Percentiles rank a stretch among this genome's conserved stretches.
These are phyloP conservation scores for Sedum album DNA, from an alignment of 164 flowering plant genomes.

Conservation along the genomic window DNA sequence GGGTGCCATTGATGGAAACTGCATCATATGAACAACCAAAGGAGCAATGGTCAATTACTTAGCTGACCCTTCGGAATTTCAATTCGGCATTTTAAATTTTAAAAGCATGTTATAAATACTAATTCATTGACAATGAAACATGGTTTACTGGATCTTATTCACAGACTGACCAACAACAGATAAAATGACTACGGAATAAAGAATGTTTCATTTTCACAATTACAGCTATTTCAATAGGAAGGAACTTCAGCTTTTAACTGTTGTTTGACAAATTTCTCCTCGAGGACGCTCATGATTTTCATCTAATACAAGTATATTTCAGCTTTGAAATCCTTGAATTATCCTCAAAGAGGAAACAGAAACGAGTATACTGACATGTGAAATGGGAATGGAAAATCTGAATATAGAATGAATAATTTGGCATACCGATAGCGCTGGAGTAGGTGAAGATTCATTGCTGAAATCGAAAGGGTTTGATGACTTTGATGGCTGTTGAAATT, in stretches of 20 bases:
- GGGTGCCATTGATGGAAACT: slow-evolving; percentile 61
- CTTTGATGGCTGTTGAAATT: slow-evolving; percentile 33
- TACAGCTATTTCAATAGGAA: neutral
- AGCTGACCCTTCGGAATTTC: neutral
- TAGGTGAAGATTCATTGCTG: slow-evolving; percentile 32
- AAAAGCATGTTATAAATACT: neutral
- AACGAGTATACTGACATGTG: neutral
- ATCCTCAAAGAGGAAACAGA: neutral
- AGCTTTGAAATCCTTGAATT: neutral
- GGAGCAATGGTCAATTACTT: neutral
- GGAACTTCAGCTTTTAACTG: neutral
- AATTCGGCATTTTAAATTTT: neutral
- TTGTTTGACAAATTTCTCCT: neutral
- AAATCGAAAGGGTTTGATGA: slow-evolving; percentile 83
- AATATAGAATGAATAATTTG: neutral
- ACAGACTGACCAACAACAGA: neutral
- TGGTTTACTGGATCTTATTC: neutral
- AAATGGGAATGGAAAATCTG: neutral
- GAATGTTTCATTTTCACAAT: neutral
- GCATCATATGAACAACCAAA: slow-evolving; percentile 12
- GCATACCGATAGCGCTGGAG: slow-evolving; percentile 51
- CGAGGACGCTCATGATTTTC: no score
- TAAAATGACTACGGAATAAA: neutral
- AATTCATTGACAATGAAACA: no score
- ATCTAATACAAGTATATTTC: no score